Percentiles rank a stretch among this genome's conserved stretches.
Evolutionary conservation across 768 basidiomycete species (phyloP).

Genomic region (Udeniomyces megalosporus): DNA sequence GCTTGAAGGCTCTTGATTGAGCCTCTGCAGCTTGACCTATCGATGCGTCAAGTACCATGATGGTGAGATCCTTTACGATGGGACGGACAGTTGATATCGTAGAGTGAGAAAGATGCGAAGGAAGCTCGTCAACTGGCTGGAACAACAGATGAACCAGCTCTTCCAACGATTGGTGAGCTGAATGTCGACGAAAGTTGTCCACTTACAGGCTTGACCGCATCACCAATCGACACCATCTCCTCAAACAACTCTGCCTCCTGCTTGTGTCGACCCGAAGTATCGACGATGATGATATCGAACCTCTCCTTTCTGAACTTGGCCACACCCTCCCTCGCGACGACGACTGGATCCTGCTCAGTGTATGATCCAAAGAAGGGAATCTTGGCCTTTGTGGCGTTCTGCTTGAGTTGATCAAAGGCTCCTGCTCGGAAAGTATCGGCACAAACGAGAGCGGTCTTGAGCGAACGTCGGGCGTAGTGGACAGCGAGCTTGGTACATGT

Average conservation of each 20-base stretch:
- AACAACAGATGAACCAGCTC: no score
- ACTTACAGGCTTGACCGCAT: conserved; percentile 65
- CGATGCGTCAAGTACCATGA: conserved; percentile 88
- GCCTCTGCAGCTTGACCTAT: conserved; percentile 98
- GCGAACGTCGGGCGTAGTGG: conserved; percentile 89
- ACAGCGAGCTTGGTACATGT: conserved; percentile 98
- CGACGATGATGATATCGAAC: conserved; percentile 96
- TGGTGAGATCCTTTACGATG: conserved; percentile 52
- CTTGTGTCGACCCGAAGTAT: conserved; percentile 91
- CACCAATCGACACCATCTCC: conserved; percentile 94
- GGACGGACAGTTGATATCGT: neutral
- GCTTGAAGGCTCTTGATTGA: conserved; percentile 92
- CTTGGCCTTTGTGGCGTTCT: conserved; percentile 96
- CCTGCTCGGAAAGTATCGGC: conserved; percentile 99
- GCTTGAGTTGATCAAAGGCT: conserved; percentile 96
- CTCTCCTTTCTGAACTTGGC: conserved; percentile 94
- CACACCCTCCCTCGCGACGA: conserved; percentile 86
- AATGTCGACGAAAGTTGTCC: no score
- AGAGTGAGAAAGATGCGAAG: neutral
- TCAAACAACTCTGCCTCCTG: conserved; percentile 92
- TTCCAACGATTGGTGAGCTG: no score
- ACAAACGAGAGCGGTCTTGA: conserved; percentile 93
- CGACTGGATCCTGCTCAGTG: conserved; percentile 94
- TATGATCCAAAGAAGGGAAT: conserved; percentile 98
- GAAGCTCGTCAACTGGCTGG: neutral